phyloP scores from a whole-genome alignment of 2,329 filamentous ascomycete genomes.

The Penicillium psychrosexuale region DNA sequence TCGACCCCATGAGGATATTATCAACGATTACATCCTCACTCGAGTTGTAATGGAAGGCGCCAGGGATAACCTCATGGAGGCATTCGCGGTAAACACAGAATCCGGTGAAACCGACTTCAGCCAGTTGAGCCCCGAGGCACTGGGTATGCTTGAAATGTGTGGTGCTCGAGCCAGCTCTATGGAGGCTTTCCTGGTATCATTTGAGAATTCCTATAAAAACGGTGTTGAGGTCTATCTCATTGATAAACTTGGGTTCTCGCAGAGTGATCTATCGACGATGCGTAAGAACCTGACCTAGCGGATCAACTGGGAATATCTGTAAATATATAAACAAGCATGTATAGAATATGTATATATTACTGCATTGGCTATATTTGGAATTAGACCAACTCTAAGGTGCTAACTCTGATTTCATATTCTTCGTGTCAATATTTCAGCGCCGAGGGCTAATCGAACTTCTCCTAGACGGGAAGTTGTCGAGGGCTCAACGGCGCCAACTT shows the following conservation, averaged over 20 bases:
- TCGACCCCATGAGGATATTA: slow-evolving; percentile 56
- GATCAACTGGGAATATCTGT: not conserved
- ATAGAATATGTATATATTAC: not conserved
- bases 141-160: slow-evolving; percentile 26
- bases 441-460: no score
- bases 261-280: slow-evolving; percentile 21
- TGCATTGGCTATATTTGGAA: not conserved
- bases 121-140: slow-evolving; percentile 20
- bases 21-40: slow-evolving; percentile 59
- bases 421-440: no score
- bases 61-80: slow-evolving; percentile 19
- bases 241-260: slow-evolving; percentile 21
- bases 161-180: slow-evolving; percentile 25
- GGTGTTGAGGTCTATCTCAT: slow-evolving; percentile 24
- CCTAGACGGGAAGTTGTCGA: no score
- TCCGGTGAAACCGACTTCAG: slow-evolving; percentile 1
- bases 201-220: slow-evolving; percentile 21
- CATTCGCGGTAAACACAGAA: slow-evolving; percentile 18
- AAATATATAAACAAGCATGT: not conserved
- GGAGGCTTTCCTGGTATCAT: slow-evolving; percentile 24
- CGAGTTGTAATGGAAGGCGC: slow-evolving; percentile 26
- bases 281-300: slow-evolving; percentile 17
- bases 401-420: no score
- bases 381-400: not conserved
- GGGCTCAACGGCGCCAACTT: no score